Conservation (phyloP, 805 yeast species). For the Tetrapisispora nanseiensis region DNA sequence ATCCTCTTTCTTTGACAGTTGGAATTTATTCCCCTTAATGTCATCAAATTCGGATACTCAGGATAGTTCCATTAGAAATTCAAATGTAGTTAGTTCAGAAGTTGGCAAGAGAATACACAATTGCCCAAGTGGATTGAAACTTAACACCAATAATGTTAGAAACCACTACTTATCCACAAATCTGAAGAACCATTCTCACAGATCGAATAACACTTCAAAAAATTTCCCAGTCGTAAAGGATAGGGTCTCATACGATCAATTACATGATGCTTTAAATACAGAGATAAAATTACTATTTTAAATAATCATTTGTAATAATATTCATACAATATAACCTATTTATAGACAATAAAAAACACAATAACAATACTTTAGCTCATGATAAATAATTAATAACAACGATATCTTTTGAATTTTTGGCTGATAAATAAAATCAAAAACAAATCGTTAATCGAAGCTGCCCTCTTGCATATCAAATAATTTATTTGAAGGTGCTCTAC, state of each 20-base stretch:
- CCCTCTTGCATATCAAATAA: slow-evolving; percentile 14
- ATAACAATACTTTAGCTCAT: too few species aligned
- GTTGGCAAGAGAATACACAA: not conserved
- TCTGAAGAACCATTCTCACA: not conserved
- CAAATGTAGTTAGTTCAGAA: slow-evolving; percentile 1
- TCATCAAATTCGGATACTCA: slow-evolving; percentile 3
- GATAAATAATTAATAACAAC: too few species aligned
- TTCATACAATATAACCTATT: not conserved
- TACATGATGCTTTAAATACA: slow-evolving; percentile 25
- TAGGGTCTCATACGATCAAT: slow-evolving; percentile 17
- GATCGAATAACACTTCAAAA: too few species aligned
- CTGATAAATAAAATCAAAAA: too few species aligned
- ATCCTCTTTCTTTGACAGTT: slow-evolving; percentile 13
- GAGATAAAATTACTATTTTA: slow-evolving; percentile 12
- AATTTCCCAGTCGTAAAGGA: slow-evolving; percentile 11
- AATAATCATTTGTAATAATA: not conserved
- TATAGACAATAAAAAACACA: not conserved
- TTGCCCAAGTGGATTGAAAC: not conserved
- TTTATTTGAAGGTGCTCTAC: slow-evolving; percentile 2
- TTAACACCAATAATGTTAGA: not conserved
- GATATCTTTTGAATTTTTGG: too few species aligned
- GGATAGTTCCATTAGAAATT: not conserved
- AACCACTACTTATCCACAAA: not conserved
- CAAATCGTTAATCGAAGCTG: slow-evolving; percentile 19
- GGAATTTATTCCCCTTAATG: slow-evolving; percentile 12